Evolutionary conservation across 2,329 filamentous ascomycete species (phyloP), one percentile per base, ranked within the genome.

Genomic region (Nothopassalora personata): DNA sequence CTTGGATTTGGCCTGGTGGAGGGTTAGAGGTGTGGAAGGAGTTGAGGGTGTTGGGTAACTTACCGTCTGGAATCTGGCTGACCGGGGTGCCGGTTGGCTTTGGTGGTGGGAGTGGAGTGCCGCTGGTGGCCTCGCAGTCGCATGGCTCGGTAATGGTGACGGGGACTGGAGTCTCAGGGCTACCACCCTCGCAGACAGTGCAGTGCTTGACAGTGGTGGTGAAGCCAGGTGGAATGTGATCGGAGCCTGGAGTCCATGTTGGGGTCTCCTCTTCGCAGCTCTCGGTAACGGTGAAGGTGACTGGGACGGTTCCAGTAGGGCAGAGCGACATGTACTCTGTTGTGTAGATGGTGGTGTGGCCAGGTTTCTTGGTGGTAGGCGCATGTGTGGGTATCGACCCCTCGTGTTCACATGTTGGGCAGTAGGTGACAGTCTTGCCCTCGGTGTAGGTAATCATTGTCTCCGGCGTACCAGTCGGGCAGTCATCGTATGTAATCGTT

Each of bases 91-190:
- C 61, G 34, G 66, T 60, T 45, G 66, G 58, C n/a, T 60, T 60
- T n/a, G 63, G 57, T 48, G 54, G 60, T 49, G 47, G 53, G 46
- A 65, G 55, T 19, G 64, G 51, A 39, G 60, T 64, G 46, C 69
- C 68, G 46, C 66, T 60, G 49, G 67, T 67, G 10, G 70, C 66
- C 39, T 68, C 64, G 60, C 70, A 73, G 28, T 66, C 69, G 64
- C 72, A 74, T 48, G 71, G 72, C 63, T 71, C 67, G 39, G 72
- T 74, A 61, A 73, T 65, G 11, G 72, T 74, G 53, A 73, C 68
- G 27, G 66, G 57, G 10, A 67, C 57, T 18, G 71, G 68, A 30
- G 65, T 65, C 59, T 66, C 63, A 5, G 49, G 30, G 49, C 30
- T 51, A n/a, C 49, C 49, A 13, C 49, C 49, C 46, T 66, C 66